Conservation (phyloP, 345 rosid species). For the Anacardium occidentale region DNA sequence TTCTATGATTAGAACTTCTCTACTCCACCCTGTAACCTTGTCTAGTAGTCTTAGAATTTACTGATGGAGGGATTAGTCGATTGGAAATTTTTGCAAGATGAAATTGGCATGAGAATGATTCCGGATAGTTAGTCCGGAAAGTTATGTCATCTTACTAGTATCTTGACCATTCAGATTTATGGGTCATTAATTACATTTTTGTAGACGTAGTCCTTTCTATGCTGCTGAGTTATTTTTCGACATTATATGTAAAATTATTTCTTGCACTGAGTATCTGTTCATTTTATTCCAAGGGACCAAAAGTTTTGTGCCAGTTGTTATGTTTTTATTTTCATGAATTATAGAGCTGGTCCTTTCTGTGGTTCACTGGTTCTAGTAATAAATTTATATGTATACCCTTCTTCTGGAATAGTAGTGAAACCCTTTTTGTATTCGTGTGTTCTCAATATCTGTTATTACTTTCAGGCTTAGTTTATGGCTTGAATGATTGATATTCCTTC, state of each 20-base stretch:
- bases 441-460: neutral
- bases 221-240: too few species aligned
- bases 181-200: too few species aligned
- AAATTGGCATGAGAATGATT: neutral
- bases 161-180: too few species aligned
- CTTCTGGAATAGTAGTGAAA: neutral
- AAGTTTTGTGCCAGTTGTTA: neutral
- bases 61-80: neutral
- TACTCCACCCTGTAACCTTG: neutral
- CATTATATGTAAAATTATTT: too few species aligned
- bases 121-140: too few species aligned
- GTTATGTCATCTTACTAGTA: too few species aligned
- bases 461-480: neutral
- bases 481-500: neutral
- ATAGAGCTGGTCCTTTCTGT: neutral
- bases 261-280: neutral
- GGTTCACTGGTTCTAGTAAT: neutral
- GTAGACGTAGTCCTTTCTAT: too few species aligned
- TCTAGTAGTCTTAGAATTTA: neutral
- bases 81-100: neutral
- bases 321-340: neutral
- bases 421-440: neutral
- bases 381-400: neutral
- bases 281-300: neutral
- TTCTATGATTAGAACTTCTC: neutral